phyloP scores from a whole-genome alignment of 169 alveolate genomes.

The Eimeria maxima region DNA sequence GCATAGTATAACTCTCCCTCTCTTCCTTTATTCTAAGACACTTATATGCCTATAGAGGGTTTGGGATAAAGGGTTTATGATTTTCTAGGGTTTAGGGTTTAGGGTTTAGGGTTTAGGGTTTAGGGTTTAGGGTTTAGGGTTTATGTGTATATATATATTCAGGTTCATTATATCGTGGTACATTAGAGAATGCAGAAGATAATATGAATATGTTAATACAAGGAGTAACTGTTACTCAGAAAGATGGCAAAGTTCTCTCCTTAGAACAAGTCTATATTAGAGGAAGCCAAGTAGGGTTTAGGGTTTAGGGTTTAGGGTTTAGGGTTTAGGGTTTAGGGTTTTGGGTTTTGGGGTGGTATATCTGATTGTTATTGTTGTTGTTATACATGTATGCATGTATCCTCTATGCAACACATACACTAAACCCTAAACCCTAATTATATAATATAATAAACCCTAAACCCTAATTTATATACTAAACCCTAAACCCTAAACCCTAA shows the following conservation, averaged over 20 bases:
- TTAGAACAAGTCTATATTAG: slow-evolving; percentile 95
- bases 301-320: slow-evolving; percentile 41
- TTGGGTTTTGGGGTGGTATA: background rate
- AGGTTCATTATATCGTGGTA: slow-evolving; percentile 52
- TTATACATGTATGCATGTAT: background rate
- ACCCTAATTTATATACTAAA: background rate
- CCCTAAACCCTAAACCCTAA: background rate
- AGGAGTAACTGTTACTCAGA: slow-evolving; percentile 97
- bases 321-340: background rate
- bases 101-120: slow-evolving; percentile 20
- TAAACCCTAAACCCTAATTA: too few relatives aligned
- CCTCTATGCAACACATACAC: background rate
- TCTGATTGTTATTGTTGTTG: background rate
- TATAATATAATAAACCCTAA: background rate
- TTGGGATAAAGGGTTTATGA: too few relatives aligned
- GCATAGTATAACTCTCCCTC: too few relatives aligned
- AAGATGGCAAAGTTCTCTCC: slow-evolving; percentile 97
- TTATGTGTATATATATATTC: too few relatives aligned
- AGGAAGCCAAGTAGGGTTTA: slow-evolving; percentile 35
- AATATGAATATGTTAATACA: slow-evolving; percentile 99
- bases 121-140: background rate
- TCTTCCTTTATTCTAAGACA: too few relatives aligned
- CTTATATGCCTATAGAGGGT: background rate
- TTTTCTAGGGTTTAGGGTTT: too few relatives aligned
- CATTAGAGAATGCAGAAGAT: slow-evolving; percentile 94